Evolutionary conservation across 169 alveolate species (phyloP), one percentile per base, ranked within the genome.

Genomic region (Eimeria zaria): DNA sequence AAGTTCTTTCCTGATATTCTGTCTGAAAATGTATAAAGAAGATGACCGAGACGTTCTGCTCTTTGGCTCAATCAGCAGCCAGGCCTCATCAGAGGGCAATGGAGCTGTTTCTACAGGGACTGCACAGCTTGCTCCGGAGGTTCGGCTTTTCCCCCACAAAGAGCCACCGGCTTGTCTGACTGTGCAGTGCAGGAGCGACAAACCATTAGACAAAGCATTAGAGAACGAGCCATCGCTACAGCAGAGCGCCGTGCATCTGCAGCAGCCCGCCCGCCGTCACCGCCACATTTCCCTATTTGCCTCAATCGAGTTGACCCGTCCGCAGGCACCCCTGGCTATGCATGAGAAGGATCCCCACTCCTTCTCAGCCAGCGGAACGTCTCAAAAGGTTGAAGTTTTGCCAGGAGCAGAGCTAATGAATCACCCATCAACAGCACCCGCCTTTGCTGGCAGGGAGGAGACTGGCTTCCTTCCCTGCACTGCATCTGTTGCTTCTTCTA

Each of bases 241-340:
- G 14, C 58, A 46, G 58, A 53, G 22, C 67, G 58, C n/a, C 20
- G 0, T 30, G 44, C 76, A 27, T 39, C 60, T 22, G 60, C 80
- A 55, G 7, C 74, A 62, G 55, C 62, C 78, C 92, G 8, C 58
- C 30, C 62, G 36, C 78, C 92, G 60, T 58, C 92, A 60, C 62
- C 92, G 92, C n/a, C 92, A 39, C 60, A 53, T 85, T 14, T 46
- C 92, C 11, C 39, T 85, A 9, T 85, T 85, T 85, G 92, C 92
- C n/a, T 39, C 92, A 18, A 60, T 85, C 11, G 92, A 85, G 14
- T 27, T 85, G 78, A n/a, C 33, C 41, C 92, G 58, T 53, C 92
- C 92, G 24, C 5, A 12, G 14, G 69, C 27, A 5, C 41, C 87
- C 27, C 64, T 27, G 18, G 30, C 64, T 22, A 44, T 18, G 20